Evolutionary conservation across 2,329 filamentous ascomycete genomes (phyloP).

Genomic region (Venturia aucupariae): DNA sequence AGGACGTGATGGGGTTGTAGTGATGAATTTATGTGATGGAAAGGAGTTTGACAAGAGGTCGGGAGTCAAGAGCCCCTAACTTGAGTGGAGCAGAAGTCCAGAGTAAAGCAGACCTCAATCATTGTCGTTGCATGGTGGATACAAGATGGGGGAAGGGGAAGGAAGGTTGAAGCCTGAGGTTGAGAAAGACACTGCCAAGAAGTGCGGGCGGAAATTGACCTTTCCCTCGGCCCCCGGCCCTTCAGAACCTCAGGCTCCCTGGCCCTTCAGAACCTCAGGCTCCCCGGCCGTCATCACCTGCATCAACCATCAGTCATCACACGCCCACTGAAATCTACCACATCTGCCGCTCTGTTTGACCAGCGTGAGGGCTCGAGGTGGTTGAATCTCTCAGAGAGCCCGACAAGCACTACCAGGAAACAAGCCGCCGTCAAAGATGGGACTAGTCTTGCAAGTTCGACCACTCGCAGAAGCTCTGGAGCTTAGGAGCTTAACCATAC

Average conservation of each 20-base stretch:
- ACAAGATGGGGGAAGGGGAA: not conserved
- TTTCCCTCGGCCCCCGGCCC: not conserved
- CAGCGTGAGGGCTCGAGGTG: too few relatives aligned
- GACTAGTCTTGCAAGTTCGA: too few relatives aligned
- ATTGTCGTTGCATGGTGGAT: not conserved
- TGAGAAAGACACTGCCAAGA: not conserved
- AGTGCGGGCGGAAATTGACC: not conserved
- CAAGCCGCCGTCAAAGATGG: too few relatives aligned
- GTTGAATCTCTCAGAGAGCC: too few relatives aligned
- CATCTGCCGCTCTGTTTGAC: too few relatives aligned
- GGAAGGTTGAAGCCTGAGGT: not conserved
- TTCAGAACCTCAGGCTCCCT: too few relatives aligned
- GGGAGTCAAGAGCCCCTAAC: constrained; percentile 43
- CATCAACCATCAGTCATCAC: not conserved
- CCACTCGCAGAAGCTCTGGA: too few relatives aligned
- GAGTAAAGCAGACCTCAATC: constrained; percentile 36
- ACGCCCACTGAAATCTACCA: not conserved
- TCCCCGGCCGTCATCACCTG: not conserved
- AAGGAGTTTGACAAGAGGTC: not conserved
- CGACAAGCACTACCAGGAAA: too few relatives aligned
- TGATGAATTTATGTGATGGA: not conserved
- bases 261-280: too few relatives aligned
- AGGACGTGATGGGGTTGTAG: not conserved
- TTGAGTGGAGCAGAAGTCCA: constrained; percentile 52
- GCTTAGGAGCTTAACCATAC: too few relatives aligned